These are phyloP conservation scores for Hemerocallis citrina DNA, from an alignment of 106 monocot genomes.

Conservation along the genomic window DNA sequence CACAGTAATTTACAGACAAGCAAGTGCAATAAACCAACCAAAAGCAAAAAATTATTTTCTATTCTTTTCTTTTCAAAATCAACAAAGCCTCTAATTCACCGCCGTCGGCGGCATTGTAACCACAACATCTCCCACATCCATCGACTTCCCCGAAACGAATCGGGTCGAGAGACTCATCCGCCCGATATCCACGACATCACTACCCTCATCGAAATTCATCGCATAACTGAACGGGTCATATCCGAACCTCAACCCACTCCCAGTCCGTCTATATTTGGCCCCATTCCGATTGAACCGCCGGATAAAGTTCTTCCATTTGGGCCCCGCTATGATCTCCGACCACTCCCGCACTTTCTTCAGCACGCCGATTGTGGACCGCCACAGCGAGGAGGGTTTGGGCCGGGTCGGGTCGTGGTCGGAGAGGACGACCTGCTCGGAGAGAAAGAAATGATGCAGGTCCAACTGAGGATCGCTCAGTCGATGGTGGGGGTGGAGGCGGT, in stretches of 20 bases:
- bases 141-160: constrained; percentile 39
- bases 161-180: constrained; percentile 59
- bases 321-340: constrained; percentile 77
- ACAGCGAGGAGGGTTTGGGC: constrained; percentile 6
- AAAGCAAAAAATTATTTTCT: too few species aligned
- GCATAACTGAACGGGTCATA: constrained; percentile 50
- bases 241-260: constrained; percentile 13
- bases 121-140: constrained; percentile 29
- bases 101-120: constrained; percentile 2
- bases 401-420: neutral
- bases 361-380: constrained; percentile 13
- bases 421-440: neutral
- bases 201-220: constrained; percentile 78
- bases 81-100: neutral
- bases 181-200: constrained; percentile 23
- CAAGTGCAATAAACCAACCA: too few species aligned
- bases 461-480: too few species aligned
- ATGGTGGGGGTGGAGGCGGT: too few species aligned
- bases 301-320: constrained; percentile 69
- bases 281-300: constrained; percentile 29
- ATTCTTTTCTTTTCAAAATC: too few species aligned
- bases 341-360: constrained; percentile 59
- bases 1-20: too few species aligned
- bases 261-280: neutral
- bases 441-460: neutral